phyloP scores from a whole-genome alignment of 805 yeast species.

The Lipomyces starkeyi region DNA sequence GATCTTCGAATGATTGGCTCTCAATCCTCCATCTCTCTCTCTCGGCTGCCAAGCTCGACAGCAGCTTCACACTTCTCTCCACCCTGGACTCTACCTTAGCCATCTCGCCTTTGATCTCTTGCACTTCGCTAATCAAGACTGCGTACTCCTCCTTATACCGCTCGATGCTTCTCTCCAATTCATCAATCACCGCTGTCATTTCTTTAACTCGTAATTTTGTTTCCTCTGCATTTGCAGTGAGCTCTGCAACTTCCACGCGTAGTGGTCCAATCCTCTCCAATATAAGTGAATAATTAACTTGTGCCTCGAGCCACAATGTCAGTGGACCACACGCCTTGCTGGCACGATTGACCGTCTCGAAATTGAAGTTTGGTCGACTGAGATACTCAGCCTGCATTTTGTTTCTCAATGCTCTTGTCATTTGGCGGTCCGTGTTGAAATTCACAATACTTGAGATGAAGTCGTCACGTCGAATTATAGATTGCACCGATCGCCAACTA shows the following conservation, averaged over 20 bases:
- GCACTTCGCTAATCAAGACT: conserved; percentile 75
- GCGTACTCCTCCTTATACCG: conserved; percentile 72
- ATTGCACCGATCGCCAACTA: conserved; percentile 83
- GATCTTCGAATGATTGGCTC: conserved; percentile 56
- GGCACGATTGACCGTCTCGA: conserved; percentile 80
- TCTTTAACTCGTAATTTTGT: conserved; percentile 75
- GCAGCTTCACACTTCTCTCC: conserved; percentile 62
- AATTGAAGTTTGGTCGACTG: conserved; percentile 66
- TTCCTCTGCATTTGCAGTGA: conserved; percentile 66
- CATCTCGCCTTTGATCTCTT: conserved; percentile 76
- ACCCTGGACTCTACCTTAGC: conserved; percentile 63
- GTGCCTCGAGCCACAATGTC: conserved; percentile 87
- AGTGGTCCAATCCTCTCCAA: conserved; percentile 77
- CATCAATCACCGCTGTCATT: conserved; percentile 79
- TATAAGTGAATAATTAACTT: conserved; percentile 74
- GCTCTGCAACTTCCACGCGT: conserved; percentile 61
- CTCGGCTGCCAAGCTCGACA: conserved; percentile 70
- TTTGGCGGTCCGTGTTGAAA: conserved; percentile 66
- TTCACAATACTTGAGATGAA: conserved; percentile 82
- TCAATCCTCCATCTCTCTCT: conserved; percentile 74
- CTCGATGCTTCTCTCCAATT: conserved; percentile 69
- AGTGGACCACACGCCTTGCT: conserved; percentile 96
- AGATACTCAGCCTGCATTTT: conserved; percentile 67
- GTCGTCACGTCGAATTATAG: conserved; percentile 81
- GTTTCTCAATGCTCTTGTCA: conserved; percentile 59